These are phyloP conservation scores for Citrullus colocynthis DNA, from an alignment of 306 rosid species.

Conservation along the genomic window DNA sequence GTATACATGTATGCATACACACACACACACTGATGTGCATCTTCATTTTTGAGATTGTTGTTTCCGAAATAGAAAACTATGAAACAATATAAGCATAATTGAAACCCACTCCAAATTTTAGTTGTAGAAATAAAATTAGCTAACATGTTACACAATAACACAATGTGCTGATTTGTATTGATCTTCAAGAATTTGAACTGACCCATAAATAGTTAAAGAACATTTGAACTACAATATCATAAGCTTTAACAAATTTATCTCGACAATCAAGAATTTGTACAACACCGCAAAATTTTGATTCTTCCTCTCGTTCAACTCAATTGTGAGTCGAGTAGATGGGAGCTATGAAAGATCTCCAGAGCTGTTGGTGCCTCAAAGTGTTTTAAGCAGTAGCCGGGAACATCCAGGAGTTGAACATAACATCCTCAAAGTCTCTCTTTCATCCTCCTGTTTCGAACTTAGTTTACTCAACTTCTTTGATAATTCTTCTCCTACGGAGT, in stretches of 20 bases:
- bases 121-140: too few species aligned
- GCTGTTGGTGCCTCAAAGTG: neutral
- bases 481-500: slow-evolving; percentile 44
- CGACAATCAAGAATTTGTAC: neutral
- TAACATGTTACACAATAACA: too few species aligned
- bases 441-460: neutral
- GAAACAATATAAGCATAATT: too few species aligned
- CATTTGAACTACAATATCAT: neutral
- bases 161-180: neutral
- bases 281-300: neutral
- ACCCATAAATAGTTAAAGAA: neutral
- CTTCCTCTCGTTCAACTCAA: neutral
- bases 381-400: neutral
- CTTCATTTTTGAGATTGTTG: too few species aligned
- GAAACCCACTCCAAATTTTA: too few species aligned
- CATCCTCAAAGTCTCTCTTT: too few species aligned
- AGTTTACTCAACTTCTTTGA: slow-evolving; percentile 48
- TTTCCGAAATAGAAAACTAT: too few species aligned
- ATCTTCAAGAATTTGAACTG: neutral
- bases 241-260: neutral
- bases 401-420: too few species aligned
- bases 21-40: too few species aligned
- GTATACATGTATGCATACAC: too few species aligned
- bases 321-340: neutral
- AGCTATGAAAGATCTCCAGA: neutral